Base-by-base conservation (phyloP, 371 early-diverging fungal species). In the Dichotomocladium elegans region DNA sequence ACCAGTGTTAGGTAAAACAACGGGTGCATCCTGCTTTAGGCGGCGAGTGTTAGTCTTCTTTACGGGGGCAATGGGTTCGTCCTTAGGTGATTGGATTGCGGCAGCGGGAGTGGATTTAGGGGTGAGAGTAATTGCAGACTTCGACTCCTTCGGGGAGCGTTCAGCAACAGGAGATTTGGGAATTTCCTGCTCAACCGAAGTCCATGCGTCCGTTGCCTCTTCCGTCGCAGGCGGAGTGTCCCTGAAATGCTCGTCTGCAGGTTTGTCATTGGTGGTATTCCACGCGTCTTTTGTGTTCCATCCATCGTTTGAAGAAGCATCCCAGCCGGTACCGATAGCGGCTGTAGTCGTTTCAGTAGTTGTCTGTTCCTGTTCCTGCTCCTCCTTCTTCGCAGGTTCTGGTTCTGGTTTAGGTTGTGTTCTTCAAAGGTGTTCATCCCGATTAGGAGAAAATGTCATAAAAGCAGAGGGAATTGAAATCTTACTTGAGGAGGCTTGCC, bases 401-500 rank as follows among this genome's bases (percentile, higher is more conserved):
- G 41, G 53, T 17, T 24, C 43, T 3, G 53, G 60, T 43, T 60
- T 48, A n/a, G 53, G 54, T 37, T 60, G 54, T 10, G 50, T 17
- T 37, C 37, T 37, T n/a, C n/a, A n/a, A n/a, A n/a, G n/a, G n/a
- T n/a, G 21, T 17, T 37, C 5, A 1, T 37, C 37, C 5, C 10
- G n/a, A 6, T 37, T 9, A 37, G 7, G 5, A 5, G 5, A 1
- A 15, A 4, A 4, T 4, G 15, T 37, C 14, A 5, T 37, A 12
- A 37, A 37, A 7, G 37, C n/a, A n/a, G n/a, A n/a, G n/a, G n/a
- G 7, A 12, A 37, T 37, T 17, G 8, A 37, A 4, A 37, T 12
- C 37, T 37, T 69, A 89, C 89, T 86, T 88, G 48, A 88, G 79
- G 47, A 88, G 74, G 59, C 87, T 87, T 52, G 91, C 91, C 91